Evolutionary conservation across 2,329 filamentous ascomycete genomes (phyloP).

Genomic region (Didymellaceae sp.): DNA sequence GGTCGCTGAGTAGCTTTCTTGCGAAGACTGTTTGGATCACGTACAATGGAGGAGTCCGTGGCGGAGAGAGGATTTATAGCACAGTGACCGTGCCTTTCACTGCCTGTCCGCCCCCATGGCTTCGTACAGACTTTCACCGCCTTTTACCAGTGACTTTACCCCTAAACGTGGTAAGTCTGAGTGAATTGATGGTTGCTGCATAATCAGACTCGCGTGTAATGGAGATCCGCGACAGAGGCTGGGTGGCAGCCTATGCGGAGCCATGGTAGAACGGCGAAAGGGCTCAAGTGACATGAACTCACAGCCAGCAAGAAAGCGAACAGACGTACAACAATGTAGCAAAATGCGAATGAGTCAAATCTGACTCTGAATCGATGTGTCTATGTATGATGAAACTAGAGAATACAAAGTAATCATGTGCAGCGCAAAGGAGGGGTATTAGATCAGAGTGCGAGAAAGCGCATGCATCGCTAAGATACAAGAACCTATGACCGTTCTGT

Average conservation of each 20-base stretch:
- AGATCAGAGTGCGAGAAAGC: slow-evolving; percentile 9
- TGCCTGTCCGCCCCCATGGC: no score
- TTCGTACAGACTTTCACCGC: no score
- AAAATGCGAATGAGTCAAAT: no score
- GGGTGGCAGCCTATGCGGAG: slow-evolving; percentile 2
- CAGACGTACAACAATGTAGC: no score
- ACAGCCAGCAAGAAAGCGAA: not conserved
- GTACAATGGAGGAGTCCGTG: no score
- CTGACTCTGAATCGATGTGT: no score
- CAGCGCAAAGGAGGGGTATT: slow-evolving; percentile 16
- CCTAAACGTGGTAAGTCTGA: no score
- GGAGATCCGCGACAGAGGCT: no score
- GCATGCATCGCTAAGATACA: slow-evolving; percentile 14
- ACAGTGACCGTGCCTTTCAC: no score
- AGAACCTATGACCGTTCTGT: not conserved
- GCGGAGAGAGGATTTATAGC: not conserved
- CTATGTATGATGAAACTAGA: not conserved
- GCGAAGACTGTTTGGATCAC: not conserved
- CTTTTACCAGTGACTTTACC: no score
- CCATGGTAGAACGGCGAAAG: not conserved
- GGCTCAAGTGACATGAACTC: not conserved
- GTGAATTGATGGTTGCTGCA: no score
- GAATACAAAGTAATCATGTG: not conserved
- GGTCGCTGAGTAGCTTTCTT: not conserved
- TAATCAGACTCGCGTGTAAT: not conserved